phyloP scores from a whole-genome alignment of 2,329 filamentous ascomycete species.

The Aspergillus unguis region DNA sequence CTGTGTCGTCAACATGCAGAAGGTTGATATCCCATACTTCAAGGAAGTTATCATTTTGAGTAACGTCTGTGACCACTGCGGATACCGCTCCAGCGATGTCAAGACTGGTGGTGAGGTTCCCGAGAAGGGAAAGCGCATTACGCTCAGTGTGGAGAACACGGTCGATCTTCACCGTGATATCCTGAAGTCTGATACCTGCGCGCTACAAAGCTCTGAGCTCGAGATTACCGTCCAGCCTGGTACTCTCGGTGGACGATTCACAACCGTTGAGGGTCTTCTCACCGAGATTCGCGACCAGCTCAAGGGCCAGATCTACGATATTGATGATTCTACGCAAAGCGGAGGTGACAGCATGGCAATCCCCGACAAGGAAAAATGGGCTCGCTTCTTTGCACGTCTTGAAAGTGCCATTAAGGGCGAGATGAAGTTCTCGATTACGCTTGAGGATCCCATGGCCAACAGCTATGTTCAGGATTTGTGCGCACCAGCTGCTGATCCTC shows the following conservation, averaged over 20 bases:
- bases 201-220: constrained; percentile 80
- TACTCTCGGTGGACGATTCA: constrained; percentile 93
- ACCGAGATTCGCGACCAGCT: constrained; percentile 91
- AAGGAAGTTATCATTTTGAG: constrained; percentile 96
- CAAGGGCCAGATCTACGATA: constrained; percentile 79
- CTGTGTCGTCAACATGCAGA: constrained; percentile 95
- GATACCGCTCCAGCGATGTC: constrained; percentile 93
- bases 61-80: constrained; percentile 86
- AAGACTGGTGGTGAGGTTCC: constrained; percentile 95
- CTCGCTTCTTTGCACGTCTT: constrained; percentile 73
- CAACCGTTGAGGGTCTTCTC: constrained; percentile 89
- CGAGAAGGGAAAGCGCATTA: constrained; percentile 78
- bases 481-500: constrained; percentile 75
- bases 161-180: constrained; percentile 87
- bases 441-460: constrained; percentile 84
- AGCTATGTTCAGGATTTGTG: constrained; percentile 89
- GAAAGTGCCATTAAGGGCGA: constrained; percentile 76
- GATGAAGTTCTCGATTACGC: constrained; percentile 73
- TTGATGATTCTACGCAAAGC: constrained; percentile 52
- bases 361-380: constrained; percentile 70
- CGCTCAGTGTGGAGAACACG: constrained; percentile 63
- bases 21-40: constrained; percentile 97
- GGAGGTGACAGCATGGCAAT: constrained; percentile 75
- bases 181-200: constrained; percentile 91
- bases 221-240: constrained; percentile 85